A percentile compares a stretch with the other conserved stretches of the same genome.
phyloP scores from a whole-genome alignment of 2,329 filamentous ascomycete genomes.

The Phaeosphaeriaceae sp. region DNA sequence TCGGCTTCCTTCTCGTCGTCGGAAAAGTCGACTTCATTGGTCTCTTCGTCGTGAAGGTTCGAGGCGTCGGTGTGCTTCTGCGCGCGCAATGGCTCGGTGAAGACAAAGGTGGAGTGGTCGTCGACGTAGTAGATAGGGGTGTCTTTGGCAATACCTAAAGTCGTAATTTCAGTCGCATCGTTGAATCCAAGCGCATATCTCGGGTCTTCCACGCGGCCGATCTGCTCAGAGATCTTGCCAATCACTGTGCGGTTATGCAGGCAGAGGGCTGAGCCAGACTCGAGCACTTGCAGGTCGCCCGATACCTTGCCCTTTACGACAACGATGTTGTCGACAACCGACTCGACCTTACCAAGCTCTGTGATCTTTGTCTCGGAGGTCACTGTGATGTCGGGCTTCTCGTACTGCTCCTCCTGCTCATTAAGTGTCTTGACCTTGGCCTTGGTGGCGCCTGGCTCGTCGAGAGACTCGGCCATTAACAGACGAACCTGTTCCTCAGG shows the following conservation, averaged over 20 bases:
- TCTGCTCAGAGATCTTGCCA: conserved; percentile 82
- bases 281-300: conserved; percentile 84
- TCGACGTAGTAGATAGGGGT: conserved; percentile 80
- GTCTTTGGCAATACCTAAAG: conserved; percentile 71
- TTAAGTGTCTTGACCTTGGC: conserved; percentile 79
- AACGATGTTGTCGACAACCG: conserved; percentile 78
- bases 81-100: conserved; percentile 80
- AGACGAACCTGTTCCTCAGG: conserved; percentile 84
- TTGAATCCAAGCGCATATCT: conserved; percentile 83
- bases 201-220: conserved; percentile 85
- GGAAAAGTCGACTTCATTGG: conserved; percentile 92
- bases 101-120: conserved; percentile 80
- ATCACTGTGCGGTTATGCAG: conserved; percentile 76
- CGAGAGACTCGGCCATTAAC: conserved; percentile 83
- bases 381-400: conserved; percentile 78
- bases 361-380: conserved; percentile 78
- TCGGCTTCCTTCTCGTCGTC: conserved; percentile 95
- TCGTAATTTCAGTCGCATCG: conserved; percentile 70
- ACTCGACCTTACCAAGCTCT: conserved; percentile 76
- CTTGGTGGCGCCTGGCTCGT: conserved; percentile 74
- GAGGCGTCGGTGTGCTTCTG: conserved; percentile 92
- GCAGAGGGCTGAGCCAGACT: conserved; percentile 84
- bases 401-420: conserved; percentile 63
- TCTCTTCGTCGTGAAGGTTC: conserved; percentile 93
- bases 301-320: conserved; percentile 80